Evolutionary conservation across 306 rosid genomes (phyloP).

Genomic region (Potentilla sterilis): DNA sequence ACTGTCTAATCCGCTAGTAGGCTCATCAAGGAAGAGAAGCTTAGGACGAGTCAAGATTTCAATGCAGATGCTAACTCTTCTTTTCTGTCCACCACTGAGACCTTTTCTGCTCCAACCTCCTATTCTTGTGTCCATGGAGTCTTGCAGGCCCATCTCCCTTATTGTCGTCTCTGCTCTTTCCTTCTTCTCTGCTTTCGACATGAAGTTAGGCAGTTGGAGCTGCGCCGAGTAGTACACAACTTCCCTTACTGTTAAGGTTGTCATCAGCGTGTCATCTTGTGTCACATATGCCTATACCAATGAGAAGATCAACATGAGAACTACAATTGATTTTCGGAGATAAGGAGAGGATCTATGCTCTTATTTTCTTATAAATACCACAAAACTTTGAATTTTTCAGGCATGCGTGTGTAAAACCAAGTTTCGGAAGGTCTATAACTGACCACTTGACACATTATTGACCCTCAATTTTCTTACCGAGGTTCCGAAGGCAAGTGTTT

Average conservation of each 20-base stretch:
- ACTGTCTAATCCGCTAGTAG: constrained; percentile 75
- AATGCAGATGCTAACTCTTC: no score
- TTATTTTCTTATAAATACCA: no score
- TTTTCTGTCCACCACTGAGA: no score
- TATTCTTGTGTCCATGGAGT: no score
- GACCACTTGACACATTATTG: background rate
- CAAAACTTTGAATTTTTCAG: no score
- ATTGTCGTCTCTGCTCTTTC: constrained; percentile 49
- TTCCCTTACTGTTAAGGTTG: constrained; percentile 53
- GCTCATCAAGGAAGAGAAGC: constrained; percentile 77
- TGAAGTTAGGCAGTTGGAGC: constrained; percentile 54
- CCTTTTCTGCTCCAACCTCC: no score
- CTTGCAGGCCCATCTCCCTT: constrained; percentile 18
- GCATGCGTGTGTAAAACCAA: no score
- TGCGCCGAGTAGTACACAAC: constrained; percentile 60
- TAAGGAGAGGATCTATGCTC: background rate
- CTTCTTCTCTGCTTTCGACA: constrained; percentile 55
- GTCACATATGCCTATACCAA: constrained; percentile 52
- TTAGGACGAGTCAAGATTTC: constrained; percentile 48
- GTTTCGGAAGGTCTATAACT: background rate
- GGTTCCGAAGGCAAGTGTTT: constrained; percentile 60
- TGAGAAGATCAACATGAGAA: background rate
- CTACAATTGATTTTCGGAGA: background rate
- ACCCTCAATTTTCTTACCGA: constrained; percentile 33
- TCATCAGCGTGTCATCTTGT: constrained; percentile 57